phyloP scores from a whole-genome alignment of 352 stramenopile genomes.

The Phytophthora fragariae region DNA sequence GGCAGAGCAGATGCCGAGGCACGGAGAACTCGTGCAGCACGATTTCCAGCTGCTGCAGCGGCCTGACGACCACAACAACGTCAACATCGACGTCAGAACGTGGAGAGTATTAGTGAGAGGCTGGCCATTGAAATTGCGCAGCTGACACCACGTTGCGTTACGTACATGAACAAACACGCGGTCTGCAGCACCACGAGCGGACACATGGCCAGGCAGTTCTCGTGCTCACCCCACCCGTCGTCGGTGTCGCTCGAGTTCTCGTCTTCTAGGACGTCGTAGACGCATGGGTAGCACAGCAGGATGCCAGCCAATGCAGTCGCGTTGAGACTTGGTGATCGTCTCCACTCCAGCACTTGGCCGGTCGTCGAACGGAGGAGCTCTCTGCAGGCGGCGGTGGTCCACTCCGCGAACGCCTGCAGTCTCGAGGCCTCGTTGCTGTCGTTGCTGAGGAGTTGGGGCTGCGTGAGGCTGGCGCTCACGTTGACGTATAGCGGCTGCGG shows the following conservation, averaged over 20 bases:
- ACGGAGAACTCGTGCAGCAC: conserved; percentile 63
- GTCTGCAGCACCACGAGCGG: conserved; percentile 49
- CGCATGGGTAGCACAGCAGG: conserved; percentile 52
- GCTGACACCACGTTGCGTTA: background rate
- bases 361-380: conserved; percentile 19
- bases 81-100: conserved; percentile 11
- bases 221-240: conserved; percentile 40
- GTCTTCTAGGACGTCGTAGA: conserved; percentile 46
- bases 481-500: conserved; percentile 43
- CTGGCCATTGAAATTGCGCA: background rate
- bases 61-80: conserved; percentile 18
- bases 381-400: conserved; percentile 29
- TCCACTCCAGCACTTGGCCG: conserved; percentile 30
- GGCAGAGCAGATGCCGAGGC: conserved; percentile 46
- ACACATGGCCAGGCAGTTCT: conserved; percentile 65
- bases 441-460: conserved; percentile 18
- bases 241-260: background rate
- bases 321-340: conserved; percentile 15
- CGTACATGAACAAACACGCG: conserved; percentile 28
- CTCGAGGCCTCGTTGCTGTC: background rate
- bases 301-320: conserved; percentile 48
- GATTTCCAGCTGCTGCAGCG: conserved; percentile 23
- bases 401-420: conserved; percentile 17
- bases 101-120: background rate
- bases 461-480: conserved; percentile 35